phyloP scores from a whole-genome alignment of 805 yeast genomes.

The Saturnispora silvae region DNA sequence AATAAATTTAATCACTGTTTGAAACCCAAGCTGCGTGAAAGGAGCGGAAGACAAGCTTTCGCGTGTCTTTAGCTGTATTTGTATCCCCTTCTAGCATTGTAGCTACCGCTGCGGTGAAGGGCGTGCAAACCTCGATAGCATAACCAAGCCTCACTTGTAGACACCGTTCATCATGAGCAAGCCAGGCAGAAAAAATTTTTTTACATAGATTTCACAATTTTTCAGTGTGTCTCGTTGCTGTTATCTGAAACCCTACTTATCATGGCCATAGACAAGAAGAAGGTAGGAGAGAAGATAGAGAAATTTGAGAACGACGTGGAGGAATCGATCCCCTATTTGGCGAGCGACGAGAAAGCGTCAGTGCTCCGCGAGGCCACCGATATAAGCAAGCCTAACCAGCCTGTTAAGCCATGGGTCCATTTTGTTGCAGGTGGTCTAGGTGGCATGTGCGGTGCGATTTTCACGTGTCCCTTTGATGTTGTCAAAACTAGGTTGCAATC shows the following conservation, averaged over 20 bases:
- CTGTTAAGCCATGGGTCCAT: slow-evolving; percentile 56
- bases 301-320: slow-evolving; percentile 36
- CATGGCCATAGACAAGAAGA: slow-evolving; percentile 5
- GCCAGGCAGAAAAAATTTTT: slow-evolving; percentile 4
- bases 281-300: slow-evolving; percentile 12
- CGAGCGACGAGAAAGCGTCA: slow-evolving; percentile 65
- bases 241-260: not conserved
- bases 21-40: not conserved
- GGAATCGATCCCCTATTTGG: slow-evolving; percentile 50
- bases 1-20: not conserved
- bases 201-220: not conserved
- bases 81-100: too few species aligned
- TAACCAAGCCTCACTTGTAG: too few species aligned
- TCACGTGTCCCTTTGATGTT: slow-evolving; percentile 91
- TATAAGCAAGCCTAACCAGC: slow-evolving; percentile 21
- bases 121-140: too few species aligned
- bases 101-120: too few species aligned
- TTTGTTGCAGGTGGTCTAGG: slow-evolving; percentile 90
- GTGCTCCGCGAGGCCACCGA: slow-evolving; percentile 28
- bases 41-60: too few species aligned
- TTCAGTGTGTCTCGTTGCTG: too few species aligned
- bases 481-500: slow-evolving; percentile 93
- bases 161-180: not conserved
- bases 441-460: slow-evolving; percentile 95
- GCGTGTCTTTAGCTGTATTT: too few species aligned